phyloP scores from a whole-genome alignment of 1,284 basidiomycete species.

The Cryptococcus amylolentus region DNA sequence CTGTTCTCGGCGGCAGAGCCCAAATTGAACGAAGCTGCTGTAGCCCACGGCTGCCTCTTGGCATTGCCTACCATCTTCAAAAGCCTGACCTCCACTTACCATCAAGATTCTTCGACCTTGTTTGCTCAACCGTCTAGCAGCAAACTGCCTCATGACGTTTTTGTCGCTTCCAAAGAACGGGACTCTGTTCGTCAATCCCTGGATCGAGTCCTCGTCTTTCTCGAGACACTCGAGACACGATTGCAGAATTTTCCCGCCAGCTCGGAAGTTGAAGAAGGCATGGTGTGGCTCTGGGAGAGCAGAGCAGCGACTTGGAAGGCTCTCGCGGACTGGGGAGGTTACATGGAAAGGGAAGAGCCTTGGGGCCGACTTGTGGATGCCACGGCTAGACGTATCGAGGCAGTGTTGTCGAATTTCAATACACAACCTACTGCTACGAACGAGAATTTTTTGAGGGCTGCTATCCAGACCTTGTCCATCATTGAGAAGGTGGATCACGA shows the following conservation, averaged over 20 bases:
- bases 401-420: conserved; percentile 9
- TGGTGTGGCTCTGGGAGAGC: conserved; percentile 17
- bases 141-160: conserved; percentile 32
- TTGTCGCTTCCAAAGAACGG: conserved; percentile 34
- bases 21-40: not conserved
- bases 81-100: conserved; percentile 20
- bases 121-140: conserved; percentile 31
- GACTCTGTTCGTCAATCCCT: conserved; percentile 26
- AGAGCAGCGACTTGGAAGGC: conserved; percentile 27
- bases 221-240: conserved; percentile 18
- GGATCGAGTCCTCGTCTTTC: conserved; percentile 11
- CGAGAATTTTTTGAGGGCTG: conserved; percentile 10
- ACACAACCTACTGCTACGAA: conserved; percentile 14
- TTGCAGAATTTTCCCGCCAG: not conserved
- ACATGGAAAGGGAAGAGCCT: conserved; percentile 36
- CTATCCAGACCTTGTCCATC: conserved; percentile 15
- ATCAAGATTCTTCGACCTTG: conserved; percentile 27
- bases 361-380: conserved; percentile 24
- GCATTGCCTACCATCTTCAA: conserved; percentile 24
- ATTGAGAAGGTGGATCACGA: conserved; percentile 35
- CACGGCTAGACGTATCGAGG: conserved; percentile 18
- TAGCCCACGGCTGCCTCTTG: not conserved
- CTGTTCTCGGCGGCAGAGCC: conserved; percentile 2
- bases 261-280: not conserved
- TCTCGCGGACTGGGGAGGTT: conserved; percentile 41